Percentiles rank a stretch among this genome's conserved stretches.
phyloP scores from a whole-genome alignment of 2,329 filamentous ascomycete species.

The Neopestalotiopsis sp. region DNA sequence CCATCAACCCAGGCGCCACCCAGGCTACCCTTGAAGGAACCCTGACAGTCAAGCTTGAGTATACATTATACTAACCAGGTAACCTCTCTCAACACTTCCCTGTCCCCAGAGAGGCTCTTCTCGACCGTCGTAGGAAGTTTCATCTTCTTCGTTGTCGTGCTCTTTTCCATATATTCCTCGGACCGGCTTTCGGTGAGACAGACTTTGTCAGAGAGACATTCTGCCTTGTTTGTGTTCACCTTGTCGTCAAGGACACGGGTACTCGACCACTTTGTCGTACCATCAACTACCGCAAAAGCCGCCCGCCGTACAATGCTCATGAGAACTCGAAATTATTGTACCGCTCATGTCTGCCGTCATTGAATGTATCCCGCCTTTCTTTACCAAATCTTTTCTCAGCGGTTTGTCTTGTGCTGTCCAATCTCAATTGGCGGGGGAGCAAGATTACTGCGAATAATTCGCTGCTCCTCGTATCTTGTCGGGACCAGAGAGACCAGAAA shows the following conservation, averaged over 20 bases:
- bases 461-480: neutral
- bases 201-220: constrained; percentile 8
- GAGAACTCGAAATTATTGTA: constrained; percentile 28
- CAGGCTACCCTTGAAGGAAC: too few species aligned
- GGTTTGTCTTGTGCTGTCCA: neutral
- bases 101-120: neutral
- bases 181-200: constrained; percentile 10
- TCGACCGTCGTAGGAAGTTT: neutral
- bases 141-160: neutral
- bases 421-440: neutral
- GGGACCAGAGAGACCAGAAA: neutral
- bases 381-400: neutral
- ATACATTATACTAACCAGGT: neutral
- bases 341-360: constrained; percentile 24
- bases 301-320: constrained; percentile 27
- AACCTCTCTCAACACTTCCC: neutral
- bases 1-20: constrained; percentile 11
- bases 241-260: constrained; percentile 6
- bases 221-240: constrained; percentile 14
- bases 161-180: constrained; percentile 3
- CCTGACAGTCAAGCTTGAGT: neutral
- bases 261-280: constrained; percentile 16
- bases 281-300: constrained; percentile 17
- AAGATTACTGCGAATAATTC: neutral
- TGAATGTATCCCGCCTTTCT: constrained; percentile 21